phyloP scores from a whole-genome alignment of 1,284 basidiomycete species.

The Rhodotorula glutinis region DNA sequence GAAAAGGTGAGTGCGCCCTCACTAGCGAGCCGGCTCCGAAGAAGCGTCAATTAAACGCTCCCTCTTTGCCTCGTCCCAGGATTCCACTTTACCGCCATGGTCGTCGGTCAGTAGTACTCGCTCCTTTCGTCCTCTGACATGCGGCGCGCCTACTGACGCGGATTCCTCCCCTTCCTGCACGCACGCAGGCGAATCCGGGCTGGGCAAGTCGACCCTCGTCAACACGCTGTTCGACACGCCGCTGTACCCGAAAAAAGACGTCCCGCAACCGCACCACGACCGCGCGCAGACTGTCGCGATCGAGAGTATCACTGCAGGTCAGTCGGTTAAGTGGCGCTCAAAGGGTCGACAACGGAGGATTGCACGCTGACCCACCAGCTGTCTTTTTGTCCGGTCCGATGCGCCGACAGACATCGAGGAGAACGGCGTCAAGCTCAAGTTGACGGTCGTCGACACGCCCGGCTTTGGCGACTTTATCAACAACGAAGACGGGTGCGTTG shows the following conservation, averaged over 20 bases:
- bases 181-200: conserved; percentile 80
- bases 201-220: conserved; percentile 95
- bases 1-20: conserved; percentile 50
- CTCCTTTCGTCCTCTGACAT: background rate
- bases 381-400: no score
- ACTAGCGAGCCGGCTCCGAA: no score
- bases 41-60: no score
- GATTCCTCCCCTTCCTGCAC: no score
- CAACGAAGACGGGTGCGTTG: conserved; percentile 81
- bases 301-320: conserved; percentile 93
- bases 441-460: conserved; percentile 96
- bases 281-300: conserved; percentile 87
- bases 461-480: conserved; percentile 97
- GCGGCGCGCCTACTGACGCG: no score
- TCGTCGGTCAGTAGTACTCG: conserved; percentile 71
- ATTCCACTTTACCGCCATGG: conserved; percentile 94
- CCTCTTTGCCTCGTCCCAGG: no score
- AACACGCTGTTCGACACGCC: conserved; percentile 96
- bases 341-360: no score
- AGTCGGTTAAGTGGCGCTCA: no score
- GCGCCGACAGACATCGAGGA: conserved; percentile 84
- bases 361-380: no score
- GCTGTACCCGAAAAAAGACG: conserved; percentile 79
- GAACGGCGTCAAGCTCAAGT: conserved; percentile 85
- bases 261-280: conserved; percentile 77